Percentiles rank a stretch among this genome's conserved stretches.
Evolutionary conservation across 106 monocot species (phyloP).

Genomic region (Vanilla planifolia): DNA sequence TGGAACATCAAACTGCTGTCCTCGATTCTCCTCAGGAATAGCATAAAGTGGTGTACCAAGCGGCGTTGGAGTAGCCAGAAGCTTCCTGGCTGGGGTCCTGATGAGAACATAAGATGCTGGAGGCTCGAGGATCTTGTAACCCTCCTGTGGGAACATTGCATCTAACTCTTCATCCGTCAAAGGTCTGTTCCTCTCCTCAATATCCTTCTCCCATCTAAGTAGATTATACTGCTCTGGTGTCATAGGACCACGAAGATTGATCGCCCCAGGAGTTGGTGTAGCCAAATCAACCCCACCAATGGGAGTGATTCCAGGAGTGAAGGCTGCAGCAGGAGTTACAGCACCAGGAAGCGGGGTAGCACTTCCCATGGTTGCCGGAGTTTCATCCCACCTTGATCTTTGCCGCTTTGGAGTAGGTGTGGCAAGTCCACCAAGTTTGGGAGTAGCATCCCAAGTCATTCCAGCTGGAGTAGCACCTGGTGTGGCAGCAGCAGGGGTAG

Average conservation of each 20-base stretch:
- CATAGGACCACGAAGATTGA: conserved; percentile 66
- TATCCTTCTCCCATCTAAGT: conserved; percentile 88
- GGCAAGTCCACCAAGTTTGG: conserved; percentile 70
- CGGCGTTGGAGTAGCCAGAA: conserved; percentile 89
- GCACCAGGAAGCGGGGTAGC: conserved; percentile 68
- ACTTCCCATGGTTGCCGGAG: conserved; percentile 74
- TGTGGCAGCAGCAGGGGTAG: conserved; percentile 68
- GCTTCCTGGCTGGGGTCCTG: conserved; percentile 90
- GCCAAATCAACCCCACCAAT: conserved; percentile 77
- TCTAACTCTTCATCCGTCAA: conserved; percentile 96
- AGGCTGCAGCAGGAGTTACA: conserved; percentile 69
- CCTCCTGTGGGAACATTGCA: conserved; percentile 88
- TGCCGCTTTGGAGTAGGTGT: conserved; percentile 93
- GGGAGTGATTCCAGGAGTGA: conserved; percentile 85
- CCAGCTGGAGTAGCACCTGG: conserved; percentile 91
- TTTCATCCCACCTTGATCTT: conserved; percentile 98
- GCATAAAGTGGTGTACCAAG: conserved; percentile 86
- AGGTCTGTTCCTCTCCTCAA: conserved; percentile 89
- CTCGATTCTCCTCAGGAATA: conserved; percentile 95
- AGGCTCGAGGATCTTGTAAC: conserved; percentile 91
- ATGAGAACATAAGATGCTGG: conserved; percentile 90
- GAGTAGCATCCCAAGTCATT: conserved; percentile 98
- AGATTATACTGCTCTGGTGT: conserved; percentile 94
- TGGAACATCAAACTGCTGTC: conserved; percentile 97
- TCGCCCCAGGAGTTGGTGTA: conserved; percentile 74